Base-by-base conservation (phyloP, 345 rosid genomes). In the Conringia planisiliqua region DNA sequence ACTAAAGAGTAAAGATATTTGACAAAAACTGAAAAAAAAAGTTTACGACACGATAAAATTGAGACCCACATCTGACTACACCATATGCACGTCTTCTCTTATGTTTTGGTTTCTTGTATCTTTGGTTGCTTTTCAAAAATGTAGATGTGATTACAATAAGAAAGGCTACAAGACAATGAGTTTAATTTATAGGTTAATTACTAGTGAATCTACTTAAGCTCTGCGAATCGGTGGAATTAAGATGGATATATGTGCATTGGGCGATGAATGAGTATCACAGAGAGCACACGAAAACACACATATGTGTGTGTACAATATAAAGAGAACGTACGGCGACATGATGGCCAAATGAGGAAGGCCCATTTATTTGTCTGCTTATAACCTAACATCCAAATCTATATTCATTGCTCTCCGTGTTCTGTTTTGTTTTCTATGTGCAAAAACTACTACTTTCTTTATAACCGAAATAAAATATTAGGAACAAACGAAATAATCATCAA, bases 271-370 rank as follows among this genome's bases (percentile, higher is more conserved):
- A 51, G 29, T 51, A 10, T 27, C 36, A 60, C 46, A 60, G 32
- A 22, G 8, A 40, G 68, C 79, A 67, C 62, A 38, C 54, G 50
- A 29, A 60, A 48, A 13, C 73, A 75, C 24, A 50, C 54, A 51
- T 14, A 50, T 52, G 42, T 5, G 73, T 75, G 74, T 75, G 62
- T 8, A 75, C 54, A 68, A 20, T 32, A 68, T 40, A 42, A 52
- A 69, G 70, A 76, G 40, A 51, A 33, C 70, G 79, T 69, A 62
- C 74, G 75, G 79, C 70, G 75, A 69, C 65, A 30, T 76, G 42
- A 69, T 69, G 64, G 33, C 79, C 79, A 76, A 69, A 76, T 76
- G 42, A 76, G 70, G 72, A 52, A 43, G 50, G 18, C 32, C 58
- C 75, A 69, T 62, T 68, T 32, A 51, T 22, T 75, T 68, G 79